Evolutionary conservation across 106 monocot species (phyloP), one percentile per base, ranked within the genome.

Genomic region (Hemerocallis citrina): DNA sequence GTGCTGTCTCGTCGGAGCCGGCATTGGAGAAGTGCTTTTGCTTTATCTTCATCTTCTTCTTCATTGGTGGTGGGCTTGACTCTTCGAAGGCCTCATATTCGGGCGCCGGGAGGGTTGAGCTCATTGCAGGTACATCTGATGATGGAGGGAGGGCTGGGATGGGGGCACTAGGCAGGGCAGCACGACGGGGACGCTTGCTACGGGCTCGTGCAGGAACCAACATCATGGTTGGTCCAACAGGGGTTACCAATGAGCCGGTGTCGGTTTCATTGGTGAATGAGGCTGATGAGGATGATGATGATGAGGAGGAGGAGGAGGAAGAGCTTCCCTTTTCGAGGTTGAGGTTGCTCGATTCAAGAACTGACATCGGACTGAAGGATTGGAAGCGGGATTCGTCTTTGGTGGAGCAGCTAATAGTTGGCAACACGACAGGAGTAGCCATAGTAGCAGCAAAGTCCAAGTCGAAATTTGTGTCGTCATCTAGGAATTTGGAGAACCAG

Each of bases 401-500:
- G 3, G 30, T 7, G 46, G 3, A 12, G 23, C 34, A 0, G 6
- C 27, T 16, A 4, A n/a, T n/a, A n/a, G 2, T 5, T 14, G 20
- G 1, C 20, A 23, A 16, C 0, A 20, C 23, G 37, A 21, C 7
- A 23, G 33, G 11, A n/a, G 28, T 25, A 1, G 6, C 61, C 7
- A 1, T 15, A 42, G 47, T 7, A 11, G 47, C 49, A 12, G 64
- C 33, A 14, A 47, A 33, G 27, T 54, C 30, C 2, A 55, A 5
- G n/a, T 67, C 39, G 41, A 67, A 42, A 6, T 67, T 52, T 4
- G 44, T 12, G 44, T 59, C 38, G n/a, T 56, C 42, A 0, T 57
- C 57, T 1, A 67, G 19, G 21, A 67, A 57, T 31, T 57, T 56
- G 0, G 67, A 56, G 21, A 67, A 11, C 67, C 67, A 67, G 22